A percentile compares a stretch with the other conserved stretches of the same genome.
phyloP scores from a whole-genome alignment of 2,329 filamentous ascomycete genomes.

The Cladophialophora yegresii region DNA sequence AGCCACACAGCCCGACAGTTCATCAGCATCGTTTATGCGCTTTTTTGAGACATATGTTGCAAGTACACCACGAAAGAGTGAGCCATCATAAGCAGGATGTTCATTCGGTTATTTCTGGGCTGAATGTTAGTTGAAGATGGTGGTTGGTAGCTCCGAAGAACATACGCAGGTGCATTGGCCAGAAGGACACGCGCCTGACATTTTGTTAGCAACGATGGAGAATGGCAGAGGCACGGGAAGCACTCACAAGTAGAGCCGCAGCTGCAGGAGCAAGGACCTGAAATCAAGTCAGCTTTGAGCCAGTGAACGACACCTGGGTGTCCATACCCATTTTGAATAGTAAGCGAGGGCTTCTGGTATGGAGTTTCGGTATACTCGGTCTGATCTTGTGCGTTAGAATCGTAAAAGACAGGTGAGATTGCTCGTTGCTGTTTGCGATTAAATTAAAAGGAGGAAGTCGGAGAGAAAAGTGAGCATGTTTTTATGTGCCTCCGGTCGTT shows the following conservation, averaged over 20 bases:
- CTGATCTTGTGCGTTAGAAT: conserved; percentile 7
- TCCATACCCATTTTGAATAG: conserved; percentile 30
- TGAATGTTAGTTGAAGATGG: neutral
- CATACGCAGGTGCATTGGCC: conserved; percentile 37
- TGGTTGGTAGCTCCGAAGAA: neutral
- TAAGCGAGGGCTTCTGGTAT: conserved; percentile 18
- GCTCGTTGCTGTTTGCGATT: conserved; percentile 29
- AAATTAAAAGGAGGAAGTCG: conserved; percentile 9
- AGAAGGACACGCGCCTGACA: conserved; percentile 28
- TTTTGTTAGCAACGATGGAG: conserved; percentile 39
- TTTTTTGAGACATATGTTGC: conserved; percentile 7
- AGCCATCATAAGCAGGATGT: conserved; percentile 3
- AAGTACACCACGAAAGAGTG: neutral
- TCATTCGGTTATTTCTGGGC: conserved; percentile 25
- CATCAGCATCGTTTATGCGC: neutral
- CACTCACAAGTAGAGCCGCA: conserved; percentile 40
- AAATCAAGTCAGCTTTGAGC: conserved; percentile 20
- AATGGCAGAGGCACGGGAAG: conserved; percentile 54
- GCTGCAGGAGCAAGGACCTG: conserved; percentile 34
- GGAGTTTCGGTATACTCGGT: conserved; percentile 8
- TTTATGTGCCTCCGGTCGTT: conserved; percentile 12
- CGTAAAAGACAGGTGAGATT: conserved; percentile 20
- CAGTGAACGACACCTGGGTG: neutral
- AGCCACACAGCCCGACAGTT: conserved; percentile 5
- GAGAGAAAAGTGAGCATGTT: conserved; percentile 27